Percentiles rank a stretch among this genome's conserved stretches.
Conservation (phyloP, 805 yeast species). For the Starmerella potacharoeniae region DNA sequence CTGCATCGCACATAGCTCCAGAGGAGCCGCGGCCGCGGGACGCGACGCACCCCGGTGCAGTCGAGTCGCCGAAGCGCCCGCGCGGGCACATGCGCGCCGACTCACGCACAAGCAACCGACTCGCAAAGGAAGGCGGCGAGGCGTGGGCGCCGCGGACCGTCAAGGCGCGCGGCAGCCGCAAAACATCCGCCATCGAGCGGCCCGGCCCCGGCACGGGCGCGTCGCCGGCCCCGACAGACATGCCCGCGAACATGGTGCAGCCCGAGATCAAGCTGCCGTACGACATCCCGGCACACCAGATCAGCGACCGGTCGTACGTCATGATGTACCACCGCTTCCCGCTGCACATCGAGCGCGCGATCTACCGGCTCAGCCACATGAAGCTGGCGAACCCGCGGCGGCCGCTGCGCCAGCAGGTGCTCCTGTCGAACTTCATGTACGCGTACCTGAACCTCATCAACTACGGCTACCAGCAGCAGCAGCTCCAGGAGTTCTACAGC, state of each 20-base stretch:
- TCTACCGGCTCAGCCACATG: constrained; percentile 81
- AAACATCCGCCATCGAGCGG: background rate
- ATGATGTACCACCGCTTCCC: constrained; percentile 56
- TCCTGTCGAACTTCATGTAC: constrained; percentile 93
- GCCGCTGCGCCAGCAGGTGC: constrained; percentile 81
- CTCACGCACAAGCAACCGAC: constrained; percentile 10
- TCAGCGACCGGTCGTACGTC: constrained; percentile 27
- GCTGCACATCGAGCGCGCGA: constrained; percentile 90
- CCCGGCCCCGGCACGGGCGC: background rate
- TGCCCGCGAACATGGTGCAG: constrained; percentile 1
- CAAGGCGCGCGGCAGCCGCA: background rate
- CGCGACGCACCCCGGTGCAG: no score
- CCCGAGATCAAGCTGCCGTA: constrained; percentile 27
- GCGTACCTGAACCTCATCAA: constrained; percentile 90
- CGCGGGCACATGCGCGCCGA: constrained; percentile 15
- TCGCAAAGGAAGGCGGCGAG: background rate
- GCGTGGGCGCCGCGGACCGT: background rate
- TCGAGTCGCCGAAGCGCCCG: background rate
- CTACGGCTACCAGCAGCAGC: constrained; percentile 44
- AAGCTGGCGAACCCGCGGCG: constrained; percentile 90
- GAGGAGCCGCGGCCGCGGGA: no score
- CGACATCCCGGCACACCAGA: constrained; percentile 30
- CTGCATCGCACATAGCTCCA: no score
- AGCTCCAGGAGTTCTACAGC: constrained; percentile 18
- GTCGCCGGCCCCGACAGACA: background rate